Conservation (phyloP, 106 monocot genomes). For the Dendrobium huoshanense region DNA sequence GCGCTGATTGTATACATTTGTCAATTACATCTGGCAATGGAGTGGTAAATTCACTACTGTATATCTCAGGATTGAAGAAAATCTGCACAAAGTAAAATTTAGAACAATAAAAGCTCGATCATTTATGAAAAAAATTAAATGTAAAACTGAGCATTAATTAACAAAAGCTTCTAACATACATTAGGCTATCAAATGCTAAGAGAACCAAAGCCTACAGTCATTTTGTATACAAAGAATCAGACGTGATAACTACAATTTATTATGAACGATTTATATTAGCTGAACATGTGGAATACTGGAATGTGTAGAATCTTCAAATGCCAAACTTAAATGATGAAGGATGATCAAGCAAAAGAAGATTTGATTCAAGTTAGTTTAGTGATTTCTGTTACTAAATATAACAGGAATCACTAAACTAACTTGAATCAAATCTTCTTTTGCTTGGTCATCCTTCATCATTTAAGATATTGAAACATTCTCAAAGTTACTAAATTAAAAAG, state of each 20-base stretch:
- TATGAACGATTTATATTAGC: neutral
- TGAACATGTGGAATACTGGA: neutral
- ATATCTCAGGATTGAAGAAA: conserved; percentile 92
- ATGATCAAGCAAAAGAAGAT: neutral
- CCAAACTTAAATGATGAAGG: neutral
- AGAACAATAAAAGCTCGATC: neutral
- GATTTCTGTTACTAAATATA: neutral
- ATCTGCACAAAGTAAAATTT: conserved; percentile 36
- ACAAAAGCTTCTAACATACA: neutral
- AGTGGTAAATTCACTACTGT: conserved; percentile 43
- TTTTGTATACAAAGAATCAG: neutral
- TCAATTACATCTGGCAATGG: conserved; percentile 65
- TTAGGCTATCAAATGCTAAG: neutral
- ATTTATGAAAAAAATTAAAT: neutral
- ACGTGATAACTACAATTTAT: neutral
- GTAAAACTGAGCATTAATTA: neutral
- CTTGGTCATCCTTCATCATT: neutral
- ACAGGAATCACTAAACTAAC: neutral
- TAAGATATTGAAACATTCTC: neutral
- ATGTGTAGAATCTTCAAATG: neutral
- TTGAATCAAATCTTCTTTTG: neutral
- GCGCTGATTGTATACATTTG: conserved; percentile 81
- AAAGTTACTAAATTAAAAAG: too few relatives aligned
- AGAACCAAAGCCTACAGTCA: neutral
- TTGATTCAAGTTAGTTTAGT: neutral